phyloP scores from a whole-genome alignment of 805 yeast genomes.

The Saccharomycopsis fibuligera region DNA sequence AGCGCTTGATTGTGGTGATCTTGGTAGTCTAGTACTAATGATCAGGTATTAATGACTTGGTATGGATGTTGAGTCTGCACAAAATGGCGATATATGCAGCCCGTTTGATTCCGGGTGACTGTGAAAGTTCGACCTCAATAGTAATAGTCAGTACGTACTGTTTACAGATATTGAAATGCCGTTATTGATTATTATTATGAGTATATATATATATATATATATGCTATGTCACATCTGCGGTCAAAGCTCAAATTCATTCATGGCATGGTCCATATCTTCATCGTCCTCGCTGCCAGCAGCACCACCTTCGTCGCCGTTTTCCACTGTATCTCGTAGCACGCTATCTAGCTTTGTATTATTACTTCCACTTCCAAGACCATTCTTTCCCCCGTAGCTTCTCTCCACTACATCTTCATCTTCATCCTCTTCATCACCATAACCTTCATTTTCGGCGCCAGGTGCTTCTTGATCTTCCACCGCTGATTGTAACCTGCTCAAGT shows the following conservation, averaged over 20 bases:
- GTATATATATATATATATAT: not conserved
- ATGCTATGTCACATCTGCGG: not conserved
- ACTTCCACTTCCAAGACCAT: too few species aligned
- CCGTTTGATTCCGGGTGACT: too few species aligned
- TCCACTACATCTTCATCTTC: constrained; percentile 15
- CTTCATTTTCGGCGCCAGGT: constrained; percentile 22
- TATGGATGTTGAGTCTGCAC: too few species aligned
- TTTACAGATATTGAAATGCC: too few species aligned
- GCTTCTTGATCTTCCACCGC: constrained; percentile 19
- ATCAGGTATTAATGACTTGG: too few species aligned
- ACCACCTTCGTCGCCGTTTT: constrained; percentile 14
- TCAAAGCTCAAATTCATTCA: constrained; percentile 18
- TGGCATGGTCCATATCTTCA: constrained; percentile 10
- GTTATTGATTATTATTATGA: not conserved
- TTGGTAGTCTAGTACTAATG: too few species aligned
- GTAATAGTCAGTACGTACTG: too few species aligned
- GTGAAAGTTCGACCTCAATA: too few species aligned
- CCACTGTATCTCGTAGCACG: not conserved
- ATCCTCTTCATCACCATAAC: constrained; percentile 13
- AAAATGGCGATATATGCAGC: too few species aligned
- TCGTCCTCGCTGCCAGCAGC: constrained; percentile 10
- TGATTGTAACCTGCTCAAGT: constrained; percentile 51
- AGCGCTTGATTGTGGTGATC: too few species aligned
- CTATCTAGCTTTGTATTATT: too few species aligned
- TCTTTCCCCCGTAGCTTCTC: not conserved